These are phyloP conservation scores for Phaeosphaeriaceae sp. DNA, from an alignment of 2,329 filamentous ascomycete genomes.

Conservation along the genomic window DNA sequence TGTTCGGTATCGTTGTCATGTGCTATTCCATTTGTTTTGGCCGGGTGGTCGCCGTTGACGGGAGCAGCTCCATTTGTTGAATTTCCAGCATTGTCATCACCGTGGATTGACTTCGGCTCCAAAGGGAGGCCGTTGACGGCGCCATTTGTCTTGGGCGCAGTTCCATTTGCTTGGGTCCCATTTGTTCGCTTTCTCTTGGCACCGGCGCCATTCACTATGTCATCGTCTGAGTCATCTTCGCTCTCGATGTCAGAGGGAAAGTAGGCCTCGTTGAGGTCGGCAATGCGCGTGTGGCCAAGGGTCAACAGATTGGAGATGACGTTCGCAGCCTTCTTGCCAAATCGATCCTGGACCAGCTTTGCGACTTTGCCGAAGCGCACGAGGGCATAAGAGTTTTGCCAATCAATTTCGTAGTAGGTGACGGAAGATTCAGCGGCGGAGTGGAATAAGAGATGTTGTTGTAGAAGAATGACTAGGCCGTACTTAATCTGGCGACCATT, in stretches of 20 bases:
- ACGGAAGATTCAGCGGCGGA: constrained; percentile 66
- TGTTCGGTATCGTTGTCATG: constrained; percentile 17
- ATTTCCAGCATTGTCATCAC: constrained; percentile 3
- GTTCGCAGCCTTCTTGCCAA: constrained; percentile 75
- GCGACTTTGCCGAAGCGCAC: constrained; percentile 82
- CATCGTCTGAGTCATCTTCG: constrained; percentile 43
- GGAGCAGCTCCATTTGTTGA: neutral
- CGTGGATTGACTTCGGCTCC: constrained; percentile 6
- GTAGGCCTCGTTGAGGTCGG: constrained; percentile 72
- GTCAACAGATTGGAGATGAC: constrained; percentile 77
- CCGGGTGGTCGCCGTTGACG: constrained; percentile 7
- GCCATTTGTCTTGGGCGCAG: constrained; percentile 21
- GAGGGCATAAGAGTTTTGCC: constrained; percentile 79
- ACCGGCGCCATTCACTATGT: constrained; percentile 27
- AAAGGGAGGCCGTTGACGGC: constrained; percentile 14
- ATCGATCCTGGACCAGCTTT: constrained; percentile 73
- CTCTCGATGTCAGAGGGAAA: constrained; percentile 43
- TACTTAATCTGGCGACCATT: constrained; percentile 77
- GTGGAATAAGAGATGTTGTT: constrained; percentile 85
- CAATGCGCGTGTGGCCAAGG: constrained; percentile 77
- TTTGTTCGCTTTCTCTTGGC: constrained; percentile 30
- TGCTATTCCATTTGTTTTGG: constrained; percentile 14
- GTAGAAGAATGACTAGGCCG: constrained; percentile 82
- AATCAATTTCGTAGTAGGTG: constrained; percentile 85
- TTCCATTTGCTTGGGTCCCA: constrained; percentile 29